Base-by-base conservation (phyloP, 2,329 filamentous ascomycete genomes). In the Thyridium curvatum region DNA sequence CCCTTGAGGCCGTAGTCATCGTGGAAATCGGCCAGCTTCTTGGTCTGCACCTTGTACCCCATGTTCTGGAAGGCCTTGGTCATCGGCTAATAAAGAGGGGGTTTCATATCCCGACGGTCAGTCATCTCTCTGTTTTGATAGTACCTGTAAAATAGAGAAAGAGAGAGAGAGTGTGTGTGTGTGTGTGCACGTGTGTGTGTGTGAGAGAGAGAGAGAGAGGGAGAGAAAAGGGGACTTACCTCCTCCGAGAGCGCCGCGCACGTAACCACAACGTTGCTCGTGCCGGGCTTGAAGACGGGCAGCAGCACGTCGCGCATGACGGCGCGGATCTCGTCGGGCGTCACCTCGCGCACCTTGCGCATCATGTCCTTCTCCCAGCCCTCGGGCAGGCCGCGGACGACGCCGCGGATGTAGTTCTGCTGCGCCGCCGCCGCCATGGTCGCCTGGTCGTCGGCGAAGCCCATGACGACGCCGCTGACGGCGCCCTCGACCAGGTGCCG, bases 241-340 rank as follows among this genome's bases (percentile, higher is more conserved):
- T 95, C 86, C 51, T 82, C 73, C 76, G 96, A 84, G 35, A 88
- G 76, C 13, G 84, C 83, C 15, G 88, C 86, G 58, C 91, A 96
- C 8, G 91, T 95, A 37, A 96, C 74, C 4, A 96, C 80, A 38
- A 96, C 67, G 56, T 97, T 94, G 46, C 88, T 82, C 58, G 75
- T 87, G 15, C 82, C 79, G 0, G 90, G 80, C 47, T 80, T 74
- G 59, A 98, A 97, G 29, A 93, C 72, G 0, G 85, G 84, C 50
- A 94, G 56, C 21, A 98, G 72, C 38, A 91, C 72, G 14, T 87
- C 81, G 38, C 67, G 74, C 66, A 98, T 78, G 3, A 79, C 85
- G 17, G 69, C 68, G 58, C 79, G 83, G 47, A 97, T 84, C 53
- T 96, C 79, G 12, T 90, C 82, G 3, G 80, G 74, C 0, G 71